These are phyloP conservation scores for Sordariomycetes sp. DNA, from an alignment of 2,329 filamentous ascomycete genomes.

Conservation along the genomic window DNA sequence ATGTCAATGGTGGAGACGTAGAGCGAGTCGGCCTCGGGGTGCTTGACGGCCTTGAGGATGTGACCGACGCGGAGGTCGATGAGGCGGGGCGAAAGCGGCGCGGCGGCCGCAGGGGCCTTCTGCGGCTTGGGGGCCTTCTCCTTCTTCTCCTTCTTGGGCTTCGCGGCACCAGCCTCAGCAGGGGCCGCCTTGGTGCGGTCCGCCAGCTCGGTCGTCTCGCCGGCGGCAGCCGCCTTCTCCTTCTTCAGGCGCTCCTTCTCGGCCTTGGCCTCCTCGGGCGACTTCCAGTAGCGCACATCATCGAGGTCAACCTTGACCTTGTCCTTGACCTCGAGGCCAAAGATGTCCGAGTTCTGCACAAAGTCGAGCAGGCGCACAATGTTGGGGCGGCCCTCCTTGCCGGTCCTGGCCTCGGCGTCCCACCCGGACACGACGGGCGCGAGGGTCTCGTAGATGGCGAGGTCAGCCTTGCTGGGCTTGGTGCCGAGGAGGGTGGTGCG, in stretches of 20 bases:
- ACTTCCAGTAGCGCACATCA: slow-evolving; percentile 76
- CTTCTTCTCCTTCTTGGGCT: slow-evolving; percentile 77
- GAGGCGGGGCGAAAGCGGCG: slow-evolving; percentile 67
- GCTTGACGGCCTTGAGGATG: slow-evolving; percentile 89
- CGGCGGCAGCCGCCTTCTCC: slow-evolving; percentile 65
- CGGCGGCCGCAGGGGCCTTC: slow-evolving; percentile 53
- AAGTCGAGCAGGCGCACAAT: slow-evolving; percentile 89
- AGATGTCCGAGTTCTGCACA: slow-evolving; percentile 77
- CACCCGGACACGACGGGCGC: slow-evolving; percentile 66
- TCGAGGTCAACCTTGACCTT: slow-evolving; percentile 70
- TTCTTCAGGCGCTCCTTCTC: slow-evolving; percentile 97
- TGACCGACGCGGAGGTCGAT: slow-evolving; percentile 96
- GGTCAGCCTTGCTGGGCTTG: slow-evolving; percentile 80
- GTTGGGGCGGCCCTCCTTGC: slow-evolving; percentile 78
- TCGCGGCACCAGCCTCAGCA: slow-evolving; percentile 35
- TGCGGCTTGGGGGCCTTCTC: slow-evolving; percentile 70
- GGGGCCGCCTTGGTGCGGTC: slow-evolving; percentile 50
- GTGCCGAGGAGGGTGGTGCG: slow-evolving; percentile 80
- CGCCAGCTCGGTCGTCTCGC: slow-evolving; percentile 30
- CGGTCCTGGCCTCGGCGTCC: slow-evolving; percentile 77
- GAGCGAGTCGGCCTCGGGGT: slow-evolving; percentile 92
- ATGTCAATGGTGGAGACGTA: slow-evolving; percentile 93
- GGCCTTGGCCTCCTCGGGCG: slow-evolving; percentile 78
- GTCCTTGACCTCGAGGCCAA: slow-evolving; percentile 60
- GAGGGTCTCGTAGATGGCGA: slow-evolving; percentile 69